Percentiles rank a stretch among this genome's conserved stretches.
These are phyloP conservation scores for Oenanthe javanica DNA, from an alignment of 140 eudicot species.

Conservation along the genomic window DNA sequence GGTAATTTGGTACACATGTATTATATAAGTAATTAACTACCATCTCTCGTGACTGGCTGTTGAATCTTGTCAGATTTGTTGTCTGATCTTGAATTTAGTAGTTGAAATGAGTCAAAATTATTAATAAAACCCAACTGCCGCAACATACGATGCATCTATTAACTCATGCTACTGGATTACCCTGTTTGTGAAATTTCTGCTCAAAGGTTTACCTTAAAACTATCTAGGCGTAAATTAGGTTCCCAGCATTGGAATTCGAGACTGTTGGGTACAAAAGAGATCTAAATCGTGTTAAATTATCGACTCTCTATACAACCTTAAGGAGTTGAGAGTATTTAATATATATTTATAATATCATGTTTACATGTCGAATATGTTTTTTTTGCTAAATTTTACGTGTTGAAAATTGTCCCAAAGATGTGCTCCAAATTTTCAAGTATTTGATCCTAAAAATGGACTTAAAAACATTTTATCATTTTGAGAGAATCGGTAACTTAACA, in stretches of 20 bases:
- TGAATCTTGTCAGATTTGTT: conserved; percentile 11
- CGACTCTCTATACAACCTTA: background rate
- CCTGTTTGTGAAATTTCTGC: background rate
- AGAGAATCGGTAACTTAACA: background rate
- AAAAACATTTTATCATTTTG: background rate
- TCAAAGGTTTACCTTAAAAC: background rate
- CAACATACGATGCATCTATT: background rate
- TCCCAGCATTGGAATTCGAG: background rate
- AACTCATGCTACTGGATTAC: background rate
- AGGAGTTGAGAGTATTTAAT: background rate
- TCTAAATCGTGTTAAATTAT: background rate
- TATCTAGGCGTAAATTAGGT: background rate
- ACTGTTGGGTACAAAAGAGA: background rate
- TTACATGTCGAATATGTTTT: background rate
- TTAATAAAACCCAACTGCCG: background rate
- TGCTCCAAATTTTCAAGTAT: background rate
- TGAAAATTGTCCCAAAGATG: background rate
- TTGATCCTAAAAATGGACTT: background rate
- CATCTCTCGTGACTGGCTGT: conserved; percentile 3
- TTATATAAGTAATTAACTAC: background rate
- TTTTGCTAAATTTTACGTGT: too few relatives aligned
- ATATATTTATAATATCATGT: background rate
- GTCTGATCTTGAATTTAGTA: conserved; percentile 9
- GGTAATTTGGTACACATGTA: background rate
- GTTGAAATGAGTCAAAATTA: conserved; percentile 4